Evolutionary conservation across 345 rosid genomes (phyloP).

Genomic region (Salix brachista): DNA sequence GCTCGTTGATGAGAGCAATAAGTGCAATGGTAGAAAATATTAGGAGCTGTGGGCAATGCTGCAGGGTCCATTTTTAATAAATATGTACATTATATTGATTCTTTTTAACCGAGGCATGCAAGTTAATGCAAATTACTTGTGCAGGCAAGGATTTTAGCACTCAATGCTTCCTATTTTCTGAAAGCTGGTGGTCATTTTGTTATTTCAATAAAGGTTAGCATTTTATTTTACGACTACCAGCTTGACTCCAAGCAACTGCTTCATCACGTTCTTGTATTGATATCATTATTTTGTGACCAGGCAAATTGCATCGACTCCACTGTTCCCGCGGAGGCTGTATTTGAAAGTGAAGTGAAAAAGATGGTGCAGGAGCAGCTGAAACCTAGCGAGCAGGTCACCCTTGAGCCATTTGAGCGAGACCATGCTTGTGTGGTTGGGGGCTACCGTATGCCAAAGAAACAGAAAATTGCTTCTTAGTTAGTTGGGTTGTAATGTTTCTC

Average conservation of each 20-base stretch:
- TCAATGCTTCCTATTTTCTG: constrained; percentile 77
- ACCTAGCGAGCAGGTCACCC: constrained; percentile 84
- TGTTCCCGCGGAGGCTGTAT: constrained; percentile 78
- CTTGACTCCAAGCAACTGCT: background rate
- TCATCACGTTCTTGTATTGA: background rate
- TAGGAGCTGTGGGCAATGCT: background rate
- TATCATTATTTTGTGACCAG: constrained; percentile 22
- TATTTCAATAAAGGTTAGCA: constrained; percentile 87
- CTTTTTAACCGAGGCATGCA: background rate
- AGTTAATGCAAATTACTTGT: background rate
- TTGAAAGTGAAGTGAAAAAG: constrained; percentile 83
- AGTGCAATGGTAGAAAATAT: background rate
- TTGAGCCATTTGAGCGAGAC: constrained; percentile 94
- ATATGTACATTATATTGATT: background rate
- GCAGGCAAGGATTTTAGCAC: constrained; percentile 90
- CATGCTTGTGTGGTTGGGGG: constrained; percentile 93
- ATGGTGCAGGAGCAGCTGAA: constrained; percentile 79
- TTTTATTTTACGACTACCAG: background rate
- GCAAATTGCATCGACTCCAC: constrained; percentile 96
- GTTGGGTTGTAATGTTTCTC: background rate
- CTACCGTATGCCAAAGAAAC: constrained; percentile 84
- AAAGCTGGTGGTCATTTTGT: constrained; percentile 97
- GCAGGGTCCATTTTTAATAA: background rate
- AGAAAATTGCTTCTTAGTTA: constrained; percentile 38
- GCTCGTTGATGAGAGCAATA: background rate